Base-by-base conservation (phyloP, 2,329 filamentous ascomycete species). In the Cladosporium sp. region DNA sequence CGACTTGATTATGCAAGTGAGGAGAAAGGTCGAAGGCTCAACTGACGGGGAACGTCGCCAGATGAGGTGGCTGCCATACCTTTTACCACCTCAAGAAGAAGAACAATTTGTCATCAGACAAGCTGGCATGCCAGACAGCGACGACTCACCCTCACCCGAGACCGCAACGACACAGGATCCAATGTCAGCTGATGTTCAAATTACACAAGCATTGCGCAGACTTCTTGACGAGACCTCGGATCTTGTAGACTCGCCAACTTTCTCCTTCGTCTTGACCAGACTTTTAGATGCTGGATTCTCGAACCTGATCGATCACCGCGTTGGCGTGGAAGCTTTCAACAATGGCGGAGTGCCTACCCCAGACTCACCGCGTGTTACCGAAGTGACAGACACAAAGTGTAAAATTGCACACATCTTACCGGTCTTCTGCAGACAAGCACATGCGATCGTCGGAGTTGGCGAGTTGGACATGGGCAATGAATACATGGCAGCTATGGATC, bases 211-310 rank as follows among this genome's bases (percentile, higher is more conserved):
- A 1, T 84, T 99, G 58, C 86, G 93, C 58, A 88, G 89, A 59
- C 83, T 99, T 19, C 84, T 99, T 1, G 93, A 99, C 72, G 94
- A 99, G 78, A 97, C 94, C 1, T 90, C 93, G 39, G 94, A 99
- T 72, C 83, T 99, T 22, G 88, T 97, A 70, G 94, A 99, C 70
- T 97, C 94, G 1, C 94, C 94, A 0, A 84, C 90, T 37, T 97
- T 97, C 75, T 84, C 87, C 0, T 88, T 92, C 68, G 92, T 99
- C 37, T 82, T 97, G 45, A 90, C 88, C 2, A 85, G 90, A 59
- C 83, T 97, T 58, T 88, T 97, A 60, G 92, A 97, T 72, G 84
- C 91, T 47, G 89, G 88, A 57, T 99, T 97, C 76, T 89, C 89
- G 2, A 84, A 88, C 22, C 82, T 99, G 15, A 83, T 96, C 25